phyloP scores from a whole-genome alignment of 83 land plant species.

The Larix sibirica region DNA sequence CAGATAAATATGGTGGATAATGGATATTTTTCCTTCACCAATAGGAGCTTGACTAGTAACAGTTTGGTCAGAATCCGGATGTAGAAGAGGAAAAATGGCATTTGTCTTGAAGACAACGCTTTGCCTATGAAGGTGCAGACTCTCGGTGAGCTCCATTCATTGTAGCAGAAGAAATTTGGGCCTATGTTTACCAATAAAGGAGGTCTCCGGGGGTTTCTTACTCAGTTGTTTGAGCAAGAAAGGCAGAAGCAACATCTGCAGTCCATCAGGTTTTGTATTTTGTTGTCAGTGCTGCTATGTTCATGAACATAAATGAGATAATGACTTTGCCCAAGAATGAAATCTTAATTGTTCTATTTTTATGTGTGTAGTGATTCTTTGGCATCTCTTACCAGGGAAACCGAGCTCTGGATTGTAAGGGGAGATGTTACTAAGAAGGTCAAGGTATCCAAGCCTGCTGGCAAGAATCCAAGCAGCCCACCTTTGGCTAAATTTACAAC shows the following conservation, averaged over 20 bases:
- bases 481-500: conserved; percentile 15
- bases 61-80: conserved; percentile 40
- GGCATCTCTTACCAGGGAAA: conserved; percentile 82
- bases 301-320: neutral
- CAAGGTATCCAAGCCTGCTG: conserved; percentile 22
- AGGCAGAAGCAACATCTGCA: conserved; percentile 76
- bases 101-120: conserved; percentile 75
- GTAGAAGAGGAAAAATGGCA: neutral
- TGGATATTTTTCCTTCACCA: neutral
- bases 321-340: neutral
- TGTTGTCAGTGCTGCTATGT: neutral
- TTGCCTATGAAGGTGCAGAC: conserved; percentile 22
- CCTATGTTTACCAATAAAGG: conserved; percentile 51
- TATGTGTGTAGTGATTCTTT: conserved; percentile 59
- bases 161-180: conserved; percentile 62
- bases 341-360: neutral
- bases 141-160: conserved; percentile 69
- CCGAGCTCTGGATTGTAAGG: conserved; percentile 71
- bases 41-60: conserved; percentile 5
- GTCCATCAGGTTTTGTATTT: conserved; percentile 61
- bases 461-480: conserved; percentile 12
- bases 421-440: conserved; percentile 63
- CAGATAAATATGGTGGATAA: too few species aligned
- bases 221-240: conserved; percentile 41
- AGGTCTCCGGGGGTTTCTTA: neutral